phyloP scores from a whole-genome alignment of 805 yeast species.

The Ogataea trehaloabstinens region DNA sequence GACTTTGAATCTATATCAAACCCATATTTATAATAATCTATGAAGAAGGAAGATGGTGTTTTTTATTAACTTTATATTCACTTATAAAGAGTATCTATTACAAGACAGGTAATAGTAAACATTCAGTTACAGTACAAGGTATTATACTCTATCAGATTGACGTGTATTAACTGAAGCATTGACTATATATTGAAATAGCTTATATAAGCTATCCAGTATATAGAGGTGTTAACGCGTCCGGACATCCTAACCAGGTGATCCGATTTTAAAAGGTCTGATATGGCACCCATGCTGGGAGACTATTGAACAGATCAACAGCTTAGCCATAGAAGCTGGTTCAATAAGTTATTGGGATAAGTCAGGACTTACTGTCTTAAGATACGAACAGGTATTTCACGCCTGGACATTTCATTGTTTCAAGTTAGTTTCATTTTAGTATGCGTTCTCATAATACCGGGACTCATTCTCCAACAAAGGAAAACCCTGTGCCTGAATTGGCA shows the following conservation, averaged over 20 bases:
- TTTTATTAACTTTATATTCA: not conserved
- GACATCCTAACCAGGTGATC: not conserved
- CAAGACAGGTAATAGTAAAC: not conserved
- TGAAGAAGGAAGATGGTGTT: not conserved
- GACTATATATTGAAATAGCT: not conserved
- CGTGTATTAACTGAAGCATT: constrained; percentile 1
- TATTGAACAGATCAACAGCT: not conserved
- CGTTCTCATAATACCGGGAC: not conserved
- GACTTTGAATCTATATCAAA: not conserved
- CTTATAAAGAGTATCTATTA: not conserved
- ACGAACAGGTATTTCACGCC: not conserved
- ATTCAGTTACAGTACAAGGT: not conserved
- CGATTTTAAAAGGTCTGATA: not conserved
- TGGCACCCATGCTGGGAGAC: constrained; percentile 1
- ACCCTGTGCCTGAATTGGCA: no score
- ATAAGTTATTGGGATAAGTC: not conserved
- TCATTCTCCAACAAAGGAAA: not conserved
- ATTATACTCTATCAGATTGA: not conserved
- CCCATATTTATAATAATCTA: not conserved
- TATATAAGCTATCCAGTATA: not conserved
- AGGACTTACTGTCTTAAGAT: not conserved
- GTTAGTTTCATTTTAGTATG: not conserved
- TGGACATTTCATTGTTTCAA: not conserved
- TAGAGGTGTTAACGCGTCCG: constrained; percentile 1
- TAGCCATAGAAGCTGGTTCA: not conserved